phyloP scores from a whole-genome alignment of 768 basidiomycete species.

The Ephemerocybe angulata region DNA sequence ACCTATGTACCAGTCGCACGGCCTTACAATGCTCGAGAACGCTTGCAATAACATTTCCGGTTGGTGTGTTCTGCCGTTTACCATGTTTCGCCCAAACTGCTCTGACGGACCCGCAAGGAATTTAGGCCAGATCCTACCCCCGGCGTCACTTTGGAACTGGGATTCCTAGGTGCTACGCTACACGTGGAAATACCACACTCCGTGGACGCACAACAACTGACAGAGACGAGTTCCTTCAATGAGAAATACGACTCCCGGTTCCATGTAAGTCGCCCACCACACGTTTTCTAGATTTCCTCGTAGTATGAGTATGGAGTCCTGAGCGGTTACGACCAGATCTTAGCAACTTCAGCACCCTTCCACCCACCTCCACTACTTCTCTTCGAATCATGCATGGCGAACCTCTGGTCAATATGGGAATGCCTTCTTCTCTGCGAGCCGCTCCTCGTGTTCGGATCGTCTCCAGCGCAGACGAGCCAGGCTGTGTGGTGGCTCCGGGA shows the following conservation, averaged over 20 bases:
- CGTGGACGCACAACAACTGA: slow-evolving; percentile 70
- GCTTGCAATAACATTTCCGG: slow-evolving; percentile 82
- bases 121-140: slow-evolving; percentile 78
- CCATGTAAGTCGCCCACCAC: slow-evolving; percentile 38
- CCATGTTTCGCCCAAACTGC: not conserved
- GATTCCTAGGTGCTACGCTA: slow-evolving; percentile 77
- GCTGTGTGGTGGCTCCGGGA: slow-evolving; percentile 92
- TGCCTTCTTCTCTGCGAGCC: slow-evolving; percentile 90
- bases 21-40: slow-evolving; percentile 76
- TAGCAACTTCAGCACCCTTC: slow-evolving; percentile 61
- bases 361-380: slow-evolving; percentile 54
- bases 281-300: not conserved
- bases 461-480: slow-evolving; percentile 79
- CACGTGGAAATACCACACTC: slow-evolving; percentile 67
- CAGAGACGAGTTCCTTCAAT: slow-evolving; percentile 47
- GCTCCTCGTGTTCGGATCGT: slow-evolving; percentile 74
- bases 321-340: slow-evolving; percentile 42
- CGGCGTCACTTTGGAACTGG: slow-evolving; percentile 70
- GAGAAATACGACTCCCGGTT: slow-evolving; percentile 49
- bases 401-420: slow-evolving; percentile 90
- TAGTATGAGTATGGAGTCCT: not conserved
- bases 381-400: slow-evolving; percentile 61
- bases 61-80: slow-evolving; percentile 53
- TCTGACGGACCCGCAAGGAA: slow-evolving; percentile 34
- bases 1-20: slow-evolving; percentile 69